Base-by-base conservation (phyloP, 441 rosid species). In the Lepidium campestre region DNA sequence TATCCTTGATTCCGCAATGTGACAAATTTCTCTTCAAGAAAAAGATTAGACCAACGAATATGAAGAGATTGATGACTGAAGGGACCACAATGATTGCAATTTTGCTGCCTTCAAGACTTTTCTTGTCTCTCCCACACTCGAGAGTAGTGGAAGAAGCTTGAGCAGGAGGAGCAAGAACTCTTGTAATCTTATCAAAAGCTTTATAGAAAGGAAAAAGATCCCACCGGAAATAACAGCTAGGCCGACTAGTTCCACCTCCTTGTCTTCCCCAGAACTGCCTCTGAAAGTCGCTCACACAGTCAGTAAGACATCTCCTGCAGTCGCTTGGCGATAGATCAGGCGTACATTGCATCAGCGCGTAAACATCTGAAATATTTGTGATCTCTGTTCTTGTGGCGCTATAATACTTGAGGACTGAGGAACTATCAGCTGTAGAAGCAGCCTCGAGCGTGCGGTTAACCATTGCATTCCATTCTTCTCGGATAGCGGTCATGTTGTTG, bases 141-240 rank as follows among this genome's bases (percentile, higher is more conserved):
- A 20, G 31, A 1, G 0, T 56, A 20, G 18, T 57, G 25, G 47
- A 57, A 57, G 45, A n/a, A 22, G 34, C 20, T 13, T 57, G 62
- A 20, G 29, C 45, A 13, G 66, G 71, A 63, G 74, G 65, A 0
- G 63, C 41, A 47, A 59, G 77, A 22, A 62, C 37, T 53, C 36
- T 14, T 2, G 48, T 58, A 3, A 49, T 39, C 12, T 48, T 61
- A 2, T 50, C 47, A 22, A 44, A 65, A 25, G 45, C 50, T 9
- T 11, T 18, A 55, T 45, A 41, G 31, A 74, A 71, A 10, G 29
- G 2, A 62, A 45, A 62, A 20, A 71, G 22, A 54, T 78, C 82
- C 79, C 77, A 78, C 17, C 77, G 45, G 59, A 78, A 59, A 17
- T 50, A 6, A 64, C 82, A 78, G 13, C 60, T 78, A 0, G 75